phyloP scores from a whole-genome alignment of 495 filamentous ascomycete species.

The Aspergillus egyptiacus region DNA sequence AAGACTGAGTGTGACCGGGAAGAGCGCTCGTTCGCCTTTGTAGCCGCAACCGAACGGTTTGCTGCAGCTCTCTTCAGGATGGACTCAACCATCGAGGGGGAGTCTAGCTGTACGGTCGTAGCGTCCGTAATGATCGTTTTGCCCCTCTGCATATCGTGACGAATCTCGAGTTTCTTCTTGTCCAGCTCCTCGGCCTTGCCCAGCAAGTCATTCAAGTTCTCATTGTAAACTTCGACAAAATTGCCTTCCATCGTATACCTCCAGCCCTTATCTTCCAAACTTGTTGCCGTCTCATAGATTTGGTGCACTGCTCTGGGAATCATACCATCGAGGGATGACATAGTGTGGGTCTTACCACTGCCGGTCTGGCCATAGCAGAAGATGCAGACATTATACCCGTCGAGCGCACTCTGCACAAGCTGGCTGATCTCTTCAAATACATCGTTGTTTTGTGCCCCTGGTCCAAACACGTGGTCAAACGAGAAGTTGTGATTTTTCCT shows the following conservation, averaged over 20 bases:
- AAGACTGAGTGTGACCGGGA: slow-evolving; percentile 95
- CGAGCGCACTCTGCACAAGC: slow-evolving; percentile 89
- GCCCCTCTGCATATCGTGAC: slow-evolving; percentile 72
- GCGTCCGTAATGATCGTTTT: slow-evolving; percentile 83
- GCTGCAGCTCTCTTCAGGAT: slow-evolving; percentile 72
- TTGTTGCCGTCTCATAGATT: slow-evolving; percentile 80
- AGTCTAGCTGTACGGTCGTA: slow-evolving; percentile 71
- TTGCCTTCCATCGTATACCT: slow-evolving; percentile 87
- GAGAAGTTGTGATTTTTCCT: slow-evolving; percentile 77
- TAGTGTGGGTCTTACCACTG: slow-evolving; percentile 93
- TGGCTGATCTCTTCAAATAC: slow-evolving; percentile 98
- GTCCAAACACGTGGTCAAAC: slow-evolving; percentile 91
- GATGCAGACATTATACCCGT: slow-evolving; percentile 98
- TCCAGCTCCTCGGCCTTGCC: slow-evolving; percentile 68
- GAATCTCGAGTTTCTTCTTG: slow-evolving; percentile 87
- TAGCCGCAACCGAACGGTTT: slow-evolving; percentile 89
- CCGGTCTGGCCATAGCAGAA: slow-evolving; percentile 99
- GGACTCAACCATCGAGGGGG: slow-evolving; percentile 65
- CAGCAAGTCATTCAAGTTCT: slow-evolving; percentile 89
- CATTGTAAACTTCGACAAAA: slow-evolving; percentile 99
- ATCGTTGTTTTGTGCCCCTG: slow-evolving; percentile 67
- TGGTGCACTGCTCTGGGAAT: slow-evolving; percentile 89
- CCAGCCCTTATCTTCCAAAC: slow-evolving; percentile 88
- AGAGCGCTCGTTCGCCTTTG: slow-evolving; percentile 90
- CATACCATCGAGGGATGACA: slow-evolving; percentile 91